Base-by-base conservation (phyloP, 345 rosid genomes). In the Hypericum perforatum region DNA sequence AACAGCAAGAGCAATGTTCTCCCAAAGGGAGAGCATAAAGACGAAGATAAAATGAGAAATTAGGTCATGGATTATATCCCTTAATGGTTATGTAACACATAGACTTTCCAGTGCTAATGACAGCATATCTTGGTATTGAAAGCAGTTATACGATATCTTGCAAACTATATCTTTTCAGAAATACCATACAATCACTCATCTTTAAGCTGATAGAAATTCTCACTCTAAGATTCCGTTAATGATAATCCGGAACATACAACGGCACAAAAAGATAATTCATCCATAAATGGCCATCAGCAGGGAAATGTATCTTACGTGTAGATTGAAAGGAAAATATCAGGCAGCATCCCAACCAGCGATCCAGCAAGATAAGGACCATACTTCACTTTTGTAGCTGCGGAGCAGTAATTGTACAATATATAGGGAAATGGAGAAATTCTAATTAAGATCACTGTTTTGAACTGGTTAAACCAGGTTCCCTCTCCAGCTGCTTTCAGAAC, bases 311-410 rank as follows among this genome's bases (percentile, higher is more conserved):
- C 79, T 62, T 78, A 92, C 99, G 97, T 92, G 76, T 92, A 92
- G 45, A 92, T 77, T 37, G 99, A 79, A 65, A 88, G 76, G 41
- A 92, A 92, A 51, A 73, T 72, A 66, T 92, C 99, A 12, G 97
- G 99, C 59, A 88, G 76, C 70, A 88, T 73, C 54, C 99, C 98
- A 6, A 77, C 74, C 78, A 85, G 72, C 39, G 99, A 88, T 16
- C 99, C 99, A 52, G 84, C 68, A 60, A 92, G 48, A 75, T 88
- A 92, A 46, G 97, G 95, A 53, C 81, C 82, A 44, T 78, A 92
- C 69, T 73, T 85, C 49, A 92, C 95, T 53, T 78, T 66, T 0
- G 99, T 82, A 0, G 97, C 97, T 48, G 88, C 89, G 41, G 97
- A 96, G 61, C 95, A 92, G 66, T 88, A 92, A 52, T 92, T 92